Percentiles rank a stretch among this genome's conserved stretches.
These are phyloP conservation scores for Teratosphaeria zuluensis DNA, from an alignment of 2,329 filamentous ascomycete species.

Conservation along the genomic window DNA sequence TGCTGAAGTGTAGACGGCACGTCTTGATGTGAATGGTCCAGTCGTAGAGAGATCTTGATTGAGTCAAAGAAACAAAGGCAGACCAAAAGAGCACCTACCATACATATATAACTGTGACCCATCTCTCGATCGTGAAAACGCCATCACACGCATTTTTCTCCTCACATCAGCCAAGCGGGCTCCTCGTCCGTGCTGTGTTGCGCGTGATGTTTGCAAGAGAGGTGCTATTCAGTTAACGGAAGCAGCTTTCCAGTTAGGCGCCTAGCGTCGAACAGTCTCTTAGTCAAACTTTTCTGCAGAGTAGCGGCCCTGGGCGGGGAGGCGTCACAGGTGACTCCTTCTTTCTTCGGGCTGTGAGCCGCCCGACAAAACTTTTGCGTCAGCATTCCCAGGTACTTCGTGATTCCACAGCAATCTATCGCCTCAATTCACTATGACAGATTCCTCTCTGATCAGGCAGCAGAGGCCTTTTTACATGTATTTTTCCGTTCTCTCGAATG, in stretches of 20 bases:
- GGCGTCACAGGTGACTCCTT: background rate
- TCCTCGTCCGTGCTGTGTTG: background rate
- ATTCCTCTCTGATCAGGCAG: background rate
- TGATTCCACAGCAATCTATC: too few species aligned
- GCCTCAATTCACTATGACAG: background rate
- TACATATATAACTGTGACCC: background rate
- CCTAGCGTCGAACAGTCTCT: background rate
- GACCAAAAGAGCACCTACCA: background rate
- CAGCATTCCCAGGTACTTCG: background rate
- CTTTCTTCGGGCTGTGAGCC: background rate
- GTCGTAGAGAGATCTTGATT: background rate
- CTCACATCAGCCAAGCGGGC: background rate
- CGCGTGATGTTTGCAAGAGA: background rate
- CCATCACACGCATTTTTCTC: constrained; percentile 3
- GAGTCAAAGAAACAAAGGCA: background rate
- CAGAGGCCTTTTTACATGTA: background rate
- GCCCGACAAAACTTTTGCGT: background rate
- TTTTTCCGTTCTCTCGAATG: background rate
- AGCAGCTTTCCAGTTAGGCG: constrained; percentile 1
- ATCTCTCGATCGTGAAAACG: background rate
- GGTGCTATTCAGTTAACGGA: constrained; percentile 9
- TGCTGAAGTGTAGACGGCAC: background rate
- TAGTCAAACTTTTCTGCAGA: background rate
- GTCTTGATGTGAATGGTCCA: background rate
- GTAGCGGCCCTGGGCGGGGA: background rate